These are phyloP conservation scores for Warburgia ugandensis DNA, from an alignment of 164 flowering plant species.

Conservation along the genomic window DNA sequence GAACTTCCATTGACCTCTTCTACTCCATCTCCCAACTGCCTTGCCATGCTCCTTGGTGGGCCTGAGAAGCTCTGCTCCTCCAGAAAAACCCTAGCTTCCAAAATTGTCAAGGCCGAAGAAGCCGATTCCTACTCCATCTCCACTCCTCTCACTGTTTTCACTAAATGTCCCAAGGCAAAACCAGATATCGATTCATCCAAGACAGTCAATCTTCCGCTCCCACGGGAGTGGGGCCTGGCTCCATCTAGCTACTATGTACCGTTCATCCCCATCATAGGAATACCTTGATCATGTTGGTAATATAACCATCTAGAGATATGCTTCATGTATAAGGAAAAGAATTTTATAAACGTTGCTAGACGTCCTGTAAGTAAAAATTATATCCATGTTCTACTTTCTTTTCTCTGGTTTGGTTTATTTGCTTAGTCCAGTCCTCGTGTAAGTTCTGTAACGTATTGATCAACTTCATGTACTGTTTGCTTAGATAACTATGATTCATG, in stretches of 20 bases:
- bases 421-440: no score
- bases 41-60: constrained; percentile 57
- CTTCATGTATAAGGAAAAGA: background rate
- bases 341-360: background rate
- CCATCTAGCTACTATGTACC: constrained; percentile 69
- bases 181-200: constrained; percentile 34
- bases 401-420: no score
- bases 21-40: constrained; percentile 28
- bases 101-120: constrained; percentile 17
- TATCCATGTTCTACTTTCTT: no score
- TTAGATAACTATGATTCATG: no score
- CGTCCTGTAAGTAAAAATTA: no score
- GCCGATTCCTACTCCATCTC: constrained; percentile 28
- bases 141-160: constrained; percentile 40
- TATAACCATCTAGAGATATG: background rate
- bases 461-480: no score
- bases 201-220: constrained; percentile 57
- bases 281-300: constrained; percentile 36
- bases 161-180: constrained; percentile 19
- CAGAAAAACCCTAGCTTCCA: constrained; percentile 26
- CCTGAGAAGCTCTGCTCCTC: constrained; percentile 36
- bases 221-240: constrained; percentile 70
- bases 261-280: constrained; percentile 59
- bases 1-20: constrained; percentile 25
- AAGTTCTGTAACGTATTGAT: no score